Evolutionary conservation across 331 rosid genomes (phyloP), one percentile per base, ranked within the genome.

Genomic region (Malus hybrid): DNA sequence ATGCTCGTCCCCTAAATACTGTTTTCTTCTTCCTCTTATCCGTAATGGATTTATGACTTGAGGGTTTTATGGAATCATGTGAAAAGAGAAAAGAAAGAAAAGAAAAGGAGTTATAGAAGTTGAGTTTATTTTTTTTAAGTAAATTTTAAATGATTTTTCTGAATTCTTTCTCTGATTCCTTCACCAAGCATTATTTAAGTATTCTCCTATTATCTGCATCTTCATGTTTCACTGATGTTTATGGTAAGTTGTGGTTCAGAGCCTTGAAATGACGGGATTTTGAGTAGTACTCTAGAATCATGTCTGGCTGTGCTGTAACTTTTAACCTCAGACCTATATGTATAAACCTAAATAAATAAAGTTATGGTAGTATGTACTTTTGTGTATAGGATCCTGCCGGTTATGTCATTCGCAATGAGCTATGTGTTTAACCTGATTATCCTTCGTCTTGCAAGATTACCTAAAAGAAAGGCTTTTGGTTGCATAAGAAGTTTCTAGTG

Each of bases 361-460:
- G 16, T 20, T 28, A 55, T 71, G 46, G 9, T n/a, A 11, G 24
- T 3, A 3, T 57, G 77, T 73, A 27, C 42, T 39, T 39, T 15
- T 73, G 59, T 10, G 44, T 13, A 33, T 4, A 57, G 7, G 4
- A 11, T 61, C 59, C 29, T 73, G 59, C 69, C 0, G 28, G 18
- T 61, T 19, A 10, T 73, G 27, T 27, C 44, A 16, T 29, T 18
- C 31, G 63, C 70, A 19, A 65, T 44, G 20, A 19, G n/a, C 14
- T 62, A 8, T 27, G 27, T 42, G 69, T 61, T 18, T 28, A 24
- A 20, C 52, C 9, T 65, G 36, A 15, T 42, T 31, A 65, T 42
- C 32, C 55, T 50, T 78, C 27, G 19, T 69, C 10, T 52, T 62
- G 65, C 80, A 82, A 78, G 83, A 55, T 59, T 44, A 63, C 74